A percentile compares a stretch with the other conserved stretches of the same genome.
These are phyloP conservation scores for Litsea cubeba DNA, from an alignment of 164 flowering plant species.

Conservation along the genomic window DNA sequence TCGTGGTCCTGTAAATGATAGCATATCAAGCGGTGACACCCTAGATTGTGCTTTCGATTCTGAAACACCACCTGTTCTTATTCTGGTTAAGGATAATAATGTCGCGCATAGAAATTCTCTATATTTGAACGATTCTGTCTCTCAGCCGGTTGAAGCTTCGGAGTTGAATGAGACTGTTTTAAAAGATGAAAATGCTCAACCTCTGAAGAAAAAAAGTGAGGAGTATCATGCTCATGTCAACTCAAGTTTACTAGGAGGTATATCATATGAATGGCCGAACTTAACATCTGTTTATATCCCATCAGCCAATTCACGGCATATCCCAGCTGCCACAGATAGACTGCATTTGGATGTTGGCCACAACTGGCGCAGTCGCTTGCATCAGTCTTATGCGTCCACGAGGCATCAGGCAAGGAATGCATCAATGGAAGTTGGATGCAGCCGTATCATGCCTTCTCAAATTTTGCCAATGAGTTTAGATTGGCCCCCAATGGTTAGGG, in stretches of 20 bases:
- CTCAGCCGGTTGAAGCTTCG: constrained; percentile 15
- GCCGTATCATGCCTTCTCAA: constrained; percentile 38
- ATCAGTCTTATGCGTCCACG: constrained; percentile 51
- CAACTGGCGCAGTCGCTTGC: constrained; percentile 65
- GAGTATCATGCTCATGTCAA: constrained; percentile 22
- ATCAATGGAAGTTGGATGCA: constrained; percentile 45
- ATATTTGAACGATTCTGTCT: constrained; percentile 11
- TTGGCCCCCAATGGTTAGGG: constrained; percentile 82
- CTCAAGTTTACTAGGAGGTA: constrained; percentile 33
- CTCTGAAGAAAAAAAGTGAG: constrained; percentile 27
- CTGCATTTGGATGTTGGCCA: constrained; percentile 89
- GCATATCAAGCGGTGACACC: constrained; percentile 10
- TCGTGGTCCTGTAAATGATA: neutral
- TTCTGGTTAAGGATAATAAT: constrained; percentile 15
- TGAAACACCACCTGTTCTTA: constrained; percentile 8
- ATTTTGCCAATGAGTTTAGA: constrained; percentile 72
- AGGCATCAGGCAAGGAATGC: constrained; percentile 59
- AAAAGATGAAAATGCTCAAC: constrained; percentile 24
- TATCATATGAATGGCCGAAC: constrained; percentile 84
- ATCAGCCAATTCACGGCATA: constrained; percentile 44
- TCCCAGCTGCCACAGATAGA: constrained; percentile 84
- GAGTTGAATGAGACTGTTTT: constrained; percentile 13
- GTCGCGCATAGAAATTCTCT: constrained; percentile 14
- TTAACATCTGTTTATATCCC: constrained; percentile 51
- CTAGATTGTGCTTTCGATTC: constrained; percentile 7